Percentiles rank a stretch among this genome's conserved stretches.
These are phyloP conservation scores for Pyropia yezoensis DNA, from an alignment of 23 red algal genomes.

Conservation along the genomic window DNA sequence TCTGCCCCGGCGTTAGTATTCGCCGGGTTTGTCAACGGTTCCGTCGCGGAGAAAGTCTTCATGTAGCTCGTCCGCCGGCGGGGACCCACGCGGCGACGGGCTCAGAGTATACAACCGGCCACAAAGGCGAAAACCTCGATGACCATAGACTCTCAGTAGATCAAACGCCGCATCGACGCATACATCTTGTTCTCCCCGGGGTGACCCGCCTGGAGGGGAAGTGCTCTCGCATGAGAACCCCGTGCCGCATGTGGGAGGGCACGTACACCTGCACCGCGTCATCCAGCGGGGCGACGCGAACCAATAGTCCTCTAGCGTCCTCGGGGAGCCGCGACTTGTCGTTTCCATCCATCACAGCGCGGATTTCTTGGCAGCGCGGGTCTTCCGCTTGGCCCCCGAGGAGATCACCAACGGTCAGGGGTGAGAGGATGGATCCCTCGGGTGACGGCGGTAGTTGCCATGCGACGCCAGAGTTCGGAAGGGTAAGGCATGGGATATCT, in stretches of 20 bases:
- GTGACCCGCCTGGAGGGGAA: background rate
- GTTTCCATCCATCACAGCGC: background rate
- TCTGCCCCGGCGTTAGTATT: no score
- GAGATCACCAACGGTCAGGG: background rate
- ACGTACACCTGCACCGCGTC: background rate
- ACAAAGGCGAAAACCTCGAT: background rate
- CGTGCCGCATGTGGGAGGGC: background rate
- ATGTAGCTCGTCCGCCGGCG: background rate
- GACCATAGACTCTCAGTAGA: background rate
- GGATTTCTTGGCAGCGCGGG: background rate
- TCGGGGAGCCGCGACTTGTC: background rate
- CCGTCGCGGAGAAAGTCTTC: slow-evolving; percentile 5
- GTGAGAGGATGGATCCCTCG: background rate
- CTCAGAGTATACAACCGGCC: background rate
- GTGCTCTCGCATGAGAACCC: background rate
- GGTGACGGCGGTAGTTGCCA: background rate
- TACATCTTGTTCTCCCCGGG: slow-evolving; percentile 12
- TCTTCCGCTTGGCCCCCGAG: background rate
- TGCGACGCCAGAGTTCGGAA: background rate
- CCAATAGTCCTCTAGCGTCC: background rate
- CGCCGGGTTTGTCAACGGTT: no score
- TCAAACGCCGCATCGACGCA: background rate
- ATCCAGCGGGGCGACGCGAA: background rate
- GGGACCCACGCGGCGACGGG: background rate
- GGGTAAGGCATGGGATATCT: background rate